A percentile compares a stretch with the other conserved stretches of the same genome.
These are phyloP conservation scores for Samsoniella hepiali DNA, from an alignment of 2,329 filamentous ascomycete species.

Conservation along the genomic window DNA sequence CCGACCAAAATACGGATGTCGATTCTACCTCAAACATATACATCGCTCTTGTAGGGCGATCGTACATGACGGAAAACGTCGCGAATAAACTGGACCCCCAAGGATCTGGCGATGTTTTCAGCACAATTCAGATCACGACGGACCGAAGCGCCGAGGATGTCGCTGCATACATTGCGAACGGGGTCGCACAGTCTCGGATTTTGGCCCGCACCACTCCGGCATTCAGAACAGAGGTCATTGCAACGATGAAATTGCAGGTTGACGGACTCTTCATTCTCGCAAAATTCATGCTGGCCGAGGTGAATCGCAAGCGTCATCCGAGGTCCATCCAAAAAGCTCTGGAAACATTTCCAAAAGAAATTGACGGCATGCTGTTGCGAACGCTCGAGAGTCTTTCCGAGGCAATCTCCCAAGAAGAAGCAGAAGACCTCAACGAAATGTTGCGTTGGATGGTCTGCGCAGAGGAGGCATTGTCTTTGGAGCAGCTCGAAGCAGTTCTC, in stretches of 20 bases:
- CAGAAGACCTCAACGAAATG: constrained; percentile 44
- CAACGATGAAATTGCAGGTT: constrained; percentile 40
- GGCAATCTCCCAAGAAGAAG: constrained; percentile 38
- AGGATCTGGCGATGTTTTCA: constrained; percentile 31
- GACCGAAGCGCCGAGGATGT: constrained; percentile 44
- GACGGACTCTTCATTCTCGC: constrained; percentile 49
- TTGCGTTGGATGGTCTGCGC: constrained; percentile 46
- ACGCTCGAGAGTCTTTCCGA: constrained; percentile 41
- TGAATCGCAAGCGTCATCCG: constrained; percentile 43
- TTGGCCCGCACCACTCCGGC: constrained; percentile 32
- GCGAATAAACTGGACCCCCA: constrained; percentile 33
- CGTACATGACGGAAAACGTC: constrained; percentile 40
- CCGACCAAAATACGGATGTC: constrained; percentile 23
- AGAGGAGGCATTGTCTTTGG: constrained; percentile 41
- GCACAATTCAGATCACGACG: constrained; percentile 40
- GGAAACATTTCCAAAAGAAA: constrained; percentile 42
- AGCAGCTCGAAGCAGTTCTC: constrained; percentile 42
- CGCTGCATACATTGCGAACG: constrained; percentile 39
- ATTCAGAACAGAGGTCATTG: constrained; percentile 38
- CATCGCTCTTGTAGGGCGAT: constrained; percentile 41
- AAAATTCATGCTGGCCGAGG: constrained; percentile 49
- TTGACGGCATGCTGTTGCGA: constrained; percentile 40
- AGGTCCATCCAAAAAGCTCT: constrained; percentile 44
- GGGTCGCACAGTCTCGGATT: constrained; percentile 38
- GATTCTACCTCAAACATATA: constrained; percentile 29